These are phyloP conservation scores for Trichosporon sp. DNA, from an alignment of 1,284 basidiomycete genomes.

Conservation along the genomic window DNA sequence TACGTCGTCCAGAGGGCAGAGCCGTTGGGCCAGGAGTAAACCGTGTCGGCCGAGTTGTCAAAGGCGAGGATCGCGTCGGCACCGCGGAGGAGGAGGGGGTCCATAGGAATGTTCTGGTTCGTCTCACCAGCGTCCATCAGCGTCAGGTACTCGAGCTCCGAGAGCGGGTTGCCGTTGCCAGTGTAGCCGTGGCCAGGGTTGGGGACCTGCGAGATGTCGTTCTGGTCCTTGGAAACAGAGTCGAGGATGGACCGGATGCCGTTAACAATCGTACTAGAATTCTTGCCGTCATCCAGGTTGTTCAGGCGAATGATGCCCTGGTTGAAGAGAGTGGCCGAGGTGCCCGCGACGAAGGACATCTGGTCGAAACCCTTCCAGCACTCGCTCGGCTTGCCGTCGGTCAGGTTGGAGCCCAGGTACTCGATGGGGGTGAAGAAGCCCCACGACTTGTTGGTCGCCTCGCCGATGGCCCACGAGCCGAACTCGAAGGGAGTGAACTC, in stretches of 20 bases:
- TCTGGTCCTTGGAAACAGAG: conserved; percentile 48
- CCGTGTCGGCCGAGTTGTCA: conserved; percentile 61
- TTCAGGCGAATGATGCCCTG: conserved; percentile 35
- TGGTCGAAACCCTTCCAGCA: conserved; percentile 57
- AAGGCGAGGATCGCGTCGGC: conserved; percentile 62
- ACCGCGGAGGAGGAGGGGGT: conserved; percentile 60
- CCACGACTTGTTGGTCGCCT: conserved; percentile 35
- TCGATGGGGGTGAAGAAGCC: conserved; percentile 54
- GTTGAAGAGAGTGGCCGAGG: conserved; percentile 56
- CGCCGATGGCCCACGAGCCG: conserved; percentile 58
- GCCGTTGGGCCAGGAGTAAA: conserved; percentile 60
- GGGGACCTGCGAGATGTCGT: conserved; percentile 58
- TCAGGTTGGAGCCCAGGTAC: conserved; percentile 53
- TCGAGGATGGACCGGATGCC: conserved; percentile 46
- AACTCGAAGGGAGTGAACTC: conserved; percentile 60
- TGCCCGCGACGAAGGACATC: conserved; percentile 57
- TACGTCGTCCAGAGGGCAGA: conserved; percentile 55
- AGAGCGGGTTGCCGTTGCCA: conserved; percentile 53
- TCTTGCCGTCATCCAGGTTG: conserved; percentile 40
- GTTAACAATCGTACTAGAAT: conserved; percentile 46
- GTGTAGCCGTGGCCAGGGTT: conserved; percentile 46
- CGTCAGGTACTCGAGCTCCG: conserved; percentile 49
- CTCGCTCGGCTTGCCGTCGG: conserved; percentile 48
- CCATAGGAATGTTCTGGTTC: conserved; percentile 60
- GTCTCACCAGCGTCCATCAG: conserved; percentile 60